These are phyloP conservation scores for Hapsidospora chrysogenum DNA, from an alignment of 495 filamentous ascomycete species.

Conservation along the genomic window DNA sequence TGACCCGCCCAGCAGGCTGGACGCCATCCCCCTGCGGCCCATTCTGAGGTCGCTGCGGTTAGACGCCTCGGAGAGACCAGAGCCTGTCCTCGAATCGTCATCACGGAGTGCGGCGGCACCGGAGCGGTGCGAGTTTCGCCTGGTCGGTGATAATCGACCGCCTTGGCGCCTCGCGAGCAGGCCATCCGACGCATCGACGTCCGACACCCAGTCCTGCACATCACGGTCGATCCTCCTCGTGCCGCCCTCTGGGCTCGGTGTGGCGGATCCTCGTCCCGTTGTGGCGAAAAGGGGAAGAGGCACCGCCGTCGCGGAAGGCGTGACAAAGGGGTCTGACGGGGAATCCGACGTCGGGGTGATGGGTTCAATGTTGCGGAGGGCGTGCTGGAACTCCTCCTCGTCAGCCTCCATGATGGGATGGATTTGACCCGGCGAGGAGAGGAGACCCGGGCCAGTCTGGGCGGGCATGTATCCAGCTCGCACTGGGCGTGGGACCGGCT, in stretches of 20 bases:
- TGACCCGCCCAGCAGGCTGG: neutral
- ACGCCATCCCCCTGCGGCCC: constrained; percentile 8
- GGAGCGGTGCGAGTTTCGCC: constrained; percentile 6
- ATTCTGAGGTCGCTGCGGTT: constrained; percentile 18
- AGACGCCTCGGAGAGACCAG: constrained; percentile 19
- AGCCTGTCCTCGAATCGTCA: constrained; percentile 17
- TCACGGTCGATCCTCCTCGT: constrained; percentile 24
- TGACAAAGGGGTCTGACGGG: constrained; percentile 25
- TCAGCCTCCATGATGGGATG: constrained; percentile 44
- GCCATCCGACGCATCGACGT: constrained; percentile 38
- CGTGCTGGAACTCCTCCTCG: constrained; percentile 44
- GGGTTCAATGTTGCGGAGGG: constrained; percentile 4
- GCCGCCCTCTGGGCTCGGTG: constrained; percentile 13
- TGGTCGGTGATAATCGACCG: constrained; percentile 6
- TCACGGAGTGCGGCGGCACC: constrained; percentile 4
- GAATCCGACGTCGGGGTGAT: constrained; percentile 3
- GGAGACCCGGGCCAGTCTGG: constrained; percentile 4
- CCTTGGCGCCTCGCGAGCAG: constrained; percentile 15
- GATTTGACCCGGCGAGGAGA: constrained; percentile 19
- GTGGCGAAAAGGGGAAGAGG: constrained; percentile 8
- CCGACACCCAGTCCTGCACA: constrained; percentile 42
- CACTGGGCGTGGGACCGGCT: constrained; percentile 10
- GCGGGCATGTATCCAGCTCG: constrained; percentile 15
- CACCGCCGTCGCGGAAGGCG: constrained; percentile 13
- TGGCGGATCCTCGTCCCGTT: constrained; percentile 6